Evolutionary conservation across 108 stramenopile species (phyloP).

Genomic region (Pseudonitzschia multistriata): DNA sequence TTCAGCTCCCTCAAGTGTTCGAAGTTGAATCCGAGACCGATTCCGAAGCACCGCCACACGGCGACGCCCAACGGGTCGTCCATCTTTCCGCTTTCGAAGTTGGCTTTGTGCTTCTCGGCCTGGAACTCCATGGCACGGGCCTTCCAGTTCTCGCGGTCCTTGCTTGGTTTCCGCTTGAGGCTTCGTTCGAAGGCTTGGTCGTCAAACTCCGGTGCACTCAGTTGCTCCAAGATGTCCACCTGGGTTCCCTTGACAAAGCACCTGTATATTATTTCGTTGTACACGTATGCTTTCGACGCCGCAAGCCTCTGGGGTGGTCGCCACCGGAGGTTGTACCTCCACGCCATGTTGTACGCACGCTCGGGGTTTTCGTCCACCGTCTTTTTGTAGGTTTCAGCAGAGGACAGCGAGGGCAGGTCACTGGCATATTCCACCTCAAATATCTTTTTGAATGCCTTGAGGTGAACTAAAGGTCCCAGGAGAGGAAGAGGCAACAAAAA

Average conservation of each 20-base stretch:
- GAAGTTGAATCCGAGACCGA: conserved; percentile 75
- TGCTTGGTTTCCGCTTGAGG: neutral
- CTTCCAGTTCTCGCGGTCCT: conserved; percentile 38
- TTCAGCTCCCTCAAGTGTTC: conserved; percentile 52
- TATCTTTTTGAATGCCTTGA: conserved; percentile 1
- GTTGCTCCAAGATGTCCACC: conserved; percentile 4
- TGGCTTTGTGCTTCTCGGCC: neutral
- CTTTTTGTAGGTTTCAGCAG: conserved; percentile 4
- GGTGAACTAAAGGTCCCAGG: neutral
- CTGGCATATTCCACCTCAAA: conserved; percentile 3
- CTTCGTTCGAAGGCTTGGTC: conserved; percentile 7
- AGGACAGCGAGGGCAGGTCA: conserved; percentile 2
- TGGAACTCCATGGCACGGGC: conserved; percentile 35
- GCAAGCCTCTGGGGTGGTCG: conserved; percentile 52
- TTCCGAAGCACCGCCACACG: conserved; percentile 68
- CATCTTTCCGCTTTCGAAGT: neutral
- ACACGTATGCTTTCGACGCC: conserved; percentile 24
- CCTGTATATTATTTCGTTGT: conserved; percentile 33
- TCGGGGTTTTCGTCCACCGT: conserved; percentile 13
- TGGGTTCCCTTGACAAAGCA: conserved; percentile 28
- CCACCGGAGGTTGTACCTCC: conserved; percentile 65
- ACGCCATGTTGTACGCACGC: conserved; percentile 21
- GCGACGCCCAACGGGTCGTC: conserved; percentile 83
- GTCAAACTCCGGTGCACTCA: neutral
- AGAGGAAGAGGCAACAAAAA: neutral